Evolutionary conservation across 1,139 yeast genomes (phyloP), one percentile per base, ranked within the genome.

Genomic region (Taphrina populina): DNA sequence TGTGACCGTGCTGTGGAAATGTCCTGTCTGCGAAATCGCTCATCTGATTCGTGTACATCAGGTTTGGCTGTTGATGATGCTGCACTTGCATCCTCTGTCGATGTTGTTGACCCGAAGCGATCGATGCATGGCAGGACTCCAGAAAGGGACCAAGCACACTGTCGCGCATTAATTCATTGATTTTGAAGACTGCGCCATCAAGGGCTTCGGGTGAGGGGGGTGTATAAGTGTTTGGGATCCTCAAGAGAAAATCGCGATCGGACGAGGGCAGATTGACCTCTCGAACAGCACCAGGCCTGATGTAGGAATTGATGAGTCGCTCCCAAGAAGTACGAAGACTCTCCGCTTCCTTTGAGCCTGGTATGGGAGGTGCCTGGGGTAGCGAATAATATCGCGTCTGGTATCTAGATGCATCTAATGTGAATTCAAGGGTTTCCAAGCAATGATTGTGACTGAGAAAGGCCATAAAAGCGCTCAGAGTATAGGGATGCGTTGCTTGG

Each of bases 361-460:
- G 57, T 15, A 35, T 56, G 17, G 59, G 47, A 10, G 47, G 32
- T 2, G 43, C 13, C 44, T 35, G 36, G 32, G 57, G 34, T 27
- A 52, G 60, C 19, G 59, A 49, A 24, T 58, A 56, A 53, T 63
- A 67, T 23, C 59, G 52, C 13, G 57, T 57, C n/a, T 54, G 49
- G 58, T 70, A 70, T 24, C 65, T 58, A 10, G 60, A 57, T 26
- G 67, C 69, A 49, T 67, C 71, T 52, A 67, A 56, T 2, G 66
- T 61, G 59, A 70, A 70, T 56, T 70, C 71, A 43, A 70, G 63
- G 7, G 67, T 64, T 61, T 70, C 73, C 29, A 63, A 62, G 44
- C 73, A 70, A 62, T 68, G 71, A 56, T 65, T 66, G 35, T 64
- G 65, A 27, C 65, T 59, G 27, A 70, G 61, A 53, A 62, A 70